Conservation (phyloP, 1,139 yeast species). For the Suhomyces atakaporum region DNA sequence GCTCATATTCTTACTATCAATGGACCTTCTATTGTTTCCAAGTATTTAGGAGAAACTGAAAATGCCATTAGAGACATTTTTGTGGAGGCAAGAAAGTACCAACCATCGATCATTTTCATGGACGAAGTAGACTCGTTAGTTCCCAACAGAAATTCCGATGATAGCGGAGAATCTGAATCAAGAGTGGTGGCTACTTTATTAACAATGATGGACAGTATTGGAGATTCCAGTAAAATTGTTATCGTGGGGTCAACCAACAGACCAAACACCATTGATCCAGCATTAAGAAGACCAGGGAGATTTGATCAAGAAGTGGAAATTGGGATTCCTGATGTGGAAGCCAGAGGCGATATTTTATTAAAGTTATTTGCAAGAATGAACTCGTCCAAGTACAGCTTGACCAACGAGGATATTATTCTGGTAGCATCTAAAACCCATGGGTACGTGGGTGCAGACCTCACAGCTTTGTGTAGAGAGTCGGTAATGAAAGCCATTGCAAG, state of each 20-base stretch:
- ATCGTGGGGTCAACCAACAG: conserved; percentile 82
- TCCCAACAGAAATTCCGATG: conserved; percentile 80
- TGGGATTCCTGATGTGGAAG: conserved; percentile 73
- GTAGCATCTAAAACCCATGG: conserved; percentile 75
- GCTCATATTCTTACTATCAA: conserved; percentile 85
- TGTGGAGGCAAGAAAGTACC: conserved; percentile 78
- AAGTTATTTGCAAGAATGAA: conserved; percentile 67
- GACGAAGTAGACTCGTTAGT: conserved; percentile 93
- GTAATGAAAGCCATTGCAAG: conserved; percentile 80
- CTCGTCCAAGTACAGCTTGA: conserved; percentile 52
- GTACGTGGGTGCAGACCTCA: conserved; percentile 84
- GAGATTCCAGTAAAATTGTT: conserved; percentile 67
- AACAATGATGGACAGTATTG: conserved; percentile 89
- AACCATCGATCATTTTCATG: conserved; percentile 83
- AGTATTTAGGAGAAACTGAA: conserved; percentile 93
- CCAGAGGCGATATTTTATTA: conserved; percentile 61
- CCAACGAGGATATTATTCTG: conserved; percentile 50
- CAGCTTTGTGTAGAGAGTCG: conserved; percentile 84
- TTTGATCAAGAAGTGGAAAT: conserved; percentile 86
- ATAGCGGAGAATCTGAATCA: conserved; percentile 84
- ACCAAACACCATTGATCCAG: conserved; percentile 72
- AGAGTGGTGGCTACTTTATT: conserved; percentile 86
- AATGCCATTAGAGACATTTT: conserved; percentile 78
- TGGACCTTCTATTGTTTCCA: conserved; percentile 91
- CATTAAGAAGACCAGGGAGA: conserved; percentile 63